Evolutionary conservation across 2,329 filamentous ascomycete genomes (phyloP).

Genomic region (Elsinoe perseae): DNA sequence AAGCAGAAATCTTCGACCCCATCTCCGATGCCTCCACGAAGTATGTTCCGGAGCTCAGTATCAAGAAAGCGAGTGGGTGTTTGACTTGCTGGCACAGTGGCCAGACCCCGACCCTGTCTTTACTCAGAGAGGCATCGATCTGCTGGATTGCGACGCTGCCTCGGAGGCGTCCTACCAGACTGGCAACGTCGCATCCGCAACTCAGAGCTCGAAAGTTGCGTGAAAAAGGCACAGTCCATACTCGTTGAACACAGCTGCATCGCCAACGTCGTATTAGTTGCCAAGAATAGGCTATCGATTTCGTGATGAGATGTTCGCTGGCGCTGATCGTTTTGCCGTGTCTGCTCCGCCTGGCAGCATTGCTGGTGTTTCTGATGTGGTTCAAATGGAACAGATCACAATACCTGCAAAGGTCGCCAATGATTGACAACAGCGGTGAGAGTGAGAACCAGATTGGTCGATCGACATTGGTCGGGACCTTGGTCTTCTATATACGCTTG

Average conservation of each 20-base stretch:
- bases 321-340: too few relatives aligned
- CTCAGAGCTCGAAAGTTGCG: background rate
- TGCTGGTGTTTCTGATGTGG: too few relatives aligned
- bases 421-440: too few relatives aligned
- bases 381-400: too few relatives aligned
- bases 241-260: background rate
- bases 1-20: background rate
- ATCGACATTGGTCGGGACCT: too few relatives aligned
- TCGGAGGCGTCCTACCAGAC: background rate
- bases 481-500: too few relatives aligned
- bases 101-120: background rate
- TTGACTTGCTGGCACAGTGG: background rate
- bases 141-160: background rate
- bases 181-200: constrained; percentile 1
- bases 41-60: background rate
- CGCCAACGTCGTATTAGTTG: too few relatives aligned
- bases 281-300: too few relatives aligned
- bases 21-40: background rate
- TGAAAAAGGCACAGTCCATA: constrained; percentile 1
- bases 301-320: too few relatives aligned
- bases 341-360: too few relatives aligned
- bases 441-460: too few relatives aligned
- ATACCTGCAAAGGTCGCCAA: too few relatives aligned
- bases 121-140: background rate
- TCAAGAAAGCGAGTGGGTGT: background rate